Evolutionary conservation across 495 filamentous ascomycete genomes (phyloP).

Genomic region (Xylaria curta): DNA sequence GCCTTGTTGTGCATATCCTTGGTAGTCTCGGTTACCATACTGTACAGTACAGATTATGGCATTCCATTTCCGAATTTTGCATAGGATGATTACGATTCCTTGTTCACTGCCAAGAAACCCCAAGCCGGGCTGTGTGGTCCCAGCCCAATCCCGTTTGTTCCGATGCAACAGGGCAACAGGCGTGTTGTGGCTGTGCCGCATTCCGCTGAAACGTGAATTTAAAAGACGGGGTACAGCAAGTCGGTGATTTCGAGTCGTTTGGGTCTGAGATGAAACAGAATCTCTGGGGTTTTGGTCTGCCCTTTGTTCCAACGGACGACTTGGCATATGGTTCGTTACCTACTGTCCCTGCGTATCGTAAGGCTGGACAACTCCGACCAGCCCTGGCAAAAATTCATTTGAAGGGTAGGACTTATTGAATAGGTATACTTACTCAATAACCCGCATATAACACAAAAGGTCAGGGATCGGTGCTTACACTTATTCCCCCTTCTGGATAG

Average conservation of each 20-base stretch:
- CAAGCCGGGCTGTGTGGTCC: neutral
- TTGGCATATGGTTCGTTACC: neutral
- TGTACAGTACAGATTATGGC: too few species aligned
- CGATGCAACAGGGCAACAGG: conserved; percentile 7
- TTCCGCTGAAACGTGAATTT: conserved; percentile 14
- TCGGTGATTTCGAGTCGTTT: conserved; percentile 7
- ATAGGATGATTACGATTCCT: neutral
- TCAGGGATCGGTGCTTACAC: neutral
- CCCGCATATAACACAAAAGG: neutral
- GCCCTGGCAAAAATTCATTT: neutral
- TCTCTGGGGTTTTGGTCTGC: neutral
- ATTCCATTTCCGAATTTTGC: neutral
- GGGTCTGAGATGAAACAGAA: neutral
- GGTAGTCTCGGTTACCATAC: too few species aligned
- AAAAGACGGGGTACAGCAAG: conserved; percentile 18
- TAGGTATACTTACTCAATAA: too few species aligned
- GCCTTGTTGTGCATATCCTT: neutral
- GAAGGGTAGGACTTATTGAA: neutral
- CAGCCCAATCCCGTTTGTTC: neutral
- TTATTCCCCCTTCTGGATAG: neutral
- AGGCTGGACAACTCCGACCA: neutral
- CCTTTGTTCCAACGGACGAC: neutral
- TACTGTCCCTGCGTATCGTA: neutral
- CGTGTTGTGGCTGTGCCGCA: conserved; percentile 4
- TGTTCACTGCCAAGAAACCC: conserved; percentile 5